Evolutionary conservation across 176 grass and related monocot genomes (phyloP), one percentile per base, ranked within the genome.

Genomic region (Typha latifolia): DNA sequence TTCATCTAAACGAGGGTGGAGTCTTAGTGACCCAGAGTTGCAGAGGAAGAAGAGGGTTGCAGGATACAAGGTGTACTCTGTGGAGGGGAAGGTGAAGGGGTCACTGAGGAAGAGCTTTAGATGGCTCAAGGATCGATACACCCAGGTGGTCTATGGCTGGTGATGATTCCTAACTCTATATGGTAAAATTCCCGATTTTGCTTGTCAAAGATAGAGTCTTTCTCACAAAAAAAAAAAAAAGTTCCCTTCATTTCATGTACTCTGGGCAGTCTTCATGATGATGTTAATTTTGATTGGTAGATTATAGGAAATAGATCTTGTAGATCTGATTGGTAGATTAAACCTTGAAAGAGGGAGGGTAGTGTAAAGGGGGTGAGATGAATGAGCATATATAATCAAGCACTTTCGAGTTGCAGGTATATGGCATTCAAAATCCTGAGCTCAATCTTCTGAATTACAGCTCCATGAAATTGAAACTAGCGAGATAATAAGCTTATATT

Each of bases 1-100:
- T 51, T 22, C 62, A 1, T 59, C n/a, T n/a, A 21, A 2, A 59
- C 32, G 53, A 18, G 27, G 12, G 14, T 91, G 74, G 81, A 26
- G 72, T 48, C 49, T 91, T 26, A 62, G 73, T 56, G 89, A 83
- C 16, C 83, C 86, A 0, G 94, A 99, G 73, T 77, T 93, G 52
- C 89, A 83, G 89, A 77, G 89, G 74, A 84, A 71, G 94, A 99
- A 80, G 82, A 77, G 94, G 23, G 83, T 99, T 19, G 89, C 85
- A 1, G 73, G 56, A 0, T 99, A 99, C 73, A 99, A 93, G 78
- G 84, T 61, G 37, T 99, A 90, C 53, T 78, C 82, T 29, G 70
- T 90, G 18, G 86, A 93, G 63, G 83, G 89, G 11, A 99, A 85
- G 83, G 62, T 99, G 67, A 91, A 89, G 64, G 66, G 57, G 0